These are phyloP conservation scores for Ramalina intermedia DNA, from an alignment of 495 filamentous ascomycete species.

Conservation along the genomic window DNA sequence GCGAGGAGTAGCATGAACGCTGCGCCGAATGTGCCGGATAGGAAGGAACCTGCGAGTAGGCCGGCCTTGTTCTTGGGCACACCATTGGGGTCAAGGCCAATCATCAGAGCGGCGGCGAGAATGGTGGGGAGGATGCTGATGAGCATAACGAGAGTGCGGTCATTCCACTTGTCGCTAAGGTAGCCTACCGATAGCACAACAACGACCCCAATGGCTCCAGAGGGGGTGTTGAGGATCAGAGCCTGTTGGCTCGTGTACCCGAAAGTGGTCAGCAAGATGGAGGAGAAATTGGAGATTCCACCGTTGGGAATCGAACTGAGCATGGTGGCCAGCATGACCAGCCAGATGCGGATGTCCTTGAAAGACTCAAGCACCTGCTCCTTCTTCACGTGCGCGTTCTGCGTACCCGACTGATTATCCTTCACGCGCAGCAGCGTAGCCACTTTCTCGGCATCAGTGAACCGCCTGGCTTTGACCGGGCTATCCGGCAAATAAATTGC, in stretches of 20 bases:
- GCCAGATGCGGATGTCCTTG: conserved; percentile 26
- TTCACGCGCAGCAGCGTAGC: conserved; percentile 34
- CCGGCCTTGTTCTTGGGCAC: conserved; percentile 21
- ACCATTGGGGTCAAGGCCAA: conserved; percentile 21
- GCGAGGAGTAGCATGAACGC: conserved; percentile 20
- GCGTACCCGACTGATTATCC: conserved; percentile 29
- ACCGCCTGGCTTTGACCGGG: conserved; percentile 34
- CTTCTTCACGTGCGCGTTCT: conserved; percentile 21
- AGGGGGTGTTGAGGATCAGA: conserved; percentile 18
- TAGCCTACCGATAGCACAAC: conserved; percentile 18
- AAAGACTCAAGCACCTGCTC: conserved; percentile 27
- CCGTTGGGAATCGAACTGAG: conserved; percentile 35
- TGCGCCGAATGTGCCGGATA: conserved; percentile 20
- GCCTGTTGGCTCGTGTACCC: conserved; percentile 22
- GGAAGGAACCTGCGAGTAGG: conserved; percentile 21
- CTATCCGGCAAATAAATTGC: conserved; percentile 34
- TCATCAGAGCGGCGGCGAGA: conserved; percentile 23
- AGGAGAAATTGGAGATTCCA: conserved; percentile 34
- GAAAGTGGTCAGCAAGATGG: conserved; percentile 32
- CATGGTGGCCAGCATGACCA: conserved; percentile 31
- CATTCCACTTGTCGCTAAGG: conserved; percentile 19
- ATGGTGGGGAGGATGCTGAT: conserved; percentile 23
- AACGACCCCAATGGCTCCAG: conserved; percentile 18
- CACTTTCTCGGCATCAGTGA: conserved; percentile 34
- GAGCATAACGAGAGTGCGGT: conserved; percentile 19